phyloP scores from a whole-genome alignment of 2,329 filamentous ascomycete species.

The Aspergillus ruber region DNA sequence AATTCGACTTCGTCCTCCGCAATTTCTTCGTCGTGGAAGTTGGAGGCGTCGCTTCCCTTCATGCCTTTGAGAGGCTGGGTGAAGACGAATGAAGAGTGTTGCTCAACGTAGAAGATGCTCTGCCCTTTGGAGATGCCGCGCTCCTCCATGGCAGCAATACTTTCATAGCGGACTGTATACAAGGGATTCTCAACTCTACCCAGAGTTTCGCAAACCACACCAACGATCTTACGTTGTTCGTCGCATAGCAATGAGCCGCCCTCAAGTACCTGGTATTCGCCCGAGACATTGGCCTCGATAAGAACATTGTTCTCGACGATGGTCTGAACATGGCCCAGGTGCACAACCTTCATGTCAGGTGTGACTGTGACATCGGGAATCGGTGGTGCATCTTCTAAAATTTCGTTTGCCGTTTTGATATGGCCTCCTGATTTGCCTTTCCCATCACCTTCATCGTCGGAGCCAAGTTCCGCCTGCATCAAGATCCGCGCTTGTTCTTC shows the following conservation, averaged over 20 bases:
- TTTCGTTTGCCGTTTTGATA: slow-evolving; percentile 77
- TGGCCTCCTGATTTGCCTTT: slow-evolving; percentile 42
- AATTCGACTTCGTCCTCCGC: slow-evolving; percentile 85
- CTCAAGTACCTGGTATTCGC: slow-evolving; percentile 80
- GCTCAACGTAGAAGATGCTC: slow-evolving; percentile 70
- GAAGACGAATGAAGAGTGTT: slow-evolving; percentile 77
- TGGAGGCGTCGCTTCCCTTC: slow-evolving; percentile 91
- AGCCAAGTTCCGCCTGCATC: slow-evolving; percentile 74
- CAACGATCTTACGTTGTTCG: slow-evolving; percentile 67
- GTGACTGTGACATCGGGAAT: slow-evolving; percentile 76
- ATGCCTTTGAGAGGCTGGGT: slow-evolving; percentile 70
- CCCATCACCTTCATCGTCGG: slow-evolving; percentile 66
- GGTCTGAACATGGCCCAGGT: slow-evolving; percentile 68
- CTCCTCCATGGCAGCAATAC: slow-evolving; percentile 59
- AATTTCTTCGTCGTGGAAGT: slow-evolving; percentile 88
- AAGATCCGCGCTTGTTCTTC: slow-evolving; percentile 79
- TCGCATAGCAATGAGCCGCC: slow-evolving; percentile 76
- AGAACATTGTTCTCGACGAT: slow-evolving; percentile 73
- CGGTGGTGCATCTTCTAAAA: slow-evolving; percentile 55
- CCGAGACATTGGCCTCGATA: slow-evolving; percentile 69
- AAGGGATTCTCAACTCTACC: slow-evolving; percentile 79
- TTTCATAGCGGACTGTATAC: slow-evolving; percentile 74
- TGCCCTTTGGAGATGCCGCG: slow-evolving; percentile 63
- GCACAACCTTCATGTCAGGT: slow-evolving; percentile 66
- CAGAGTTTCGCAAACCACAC: slow-evolving; percentile 75